A percentile compares a stretch with the other conserved stretches of the same genome.
phyloP scores from a whole-genome alignment of 805 yeast genomes.

The Huiozyma naganishii region DNA sequence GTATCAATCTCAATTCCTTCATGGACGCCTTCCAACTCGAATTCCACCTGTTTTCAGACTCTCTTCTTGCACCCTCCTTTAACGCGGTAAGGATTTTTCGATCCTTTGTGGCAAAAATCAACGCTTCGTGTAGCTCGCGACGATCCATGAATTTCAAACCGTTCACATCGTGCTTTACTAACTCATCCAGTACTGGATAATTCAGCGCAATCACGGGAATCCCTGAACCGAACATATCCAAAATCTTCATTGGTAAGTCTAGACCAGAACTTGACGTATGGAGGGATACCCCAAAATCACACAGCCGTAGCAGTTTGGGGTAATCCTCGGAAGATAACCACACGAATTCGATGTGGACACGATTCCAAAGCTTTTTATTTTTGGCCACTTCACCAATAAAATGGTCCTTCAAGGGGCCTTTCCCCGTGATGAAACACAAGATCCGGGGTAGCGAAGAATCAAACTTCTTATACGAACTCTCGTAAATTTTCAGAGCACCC shows the following conservation, averaged over 20 bases:
- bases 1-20: constrained; percentile 15
- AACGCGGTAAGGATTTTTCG: constrained; percentile 30
- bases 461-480: constrained; percentile 23
- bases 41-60: constrained; percentile 64
- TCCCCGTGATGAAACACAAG: constrained; percentile 83
- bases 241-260: constrained; percentile 94
- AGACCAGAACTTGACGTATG: constrained; percentile 89
- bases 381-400: constrained; percentile 37
- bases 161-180: constrained; percentile 57
- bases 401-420: constrained; percentile 68
- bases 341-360: constrained; percentile 47
- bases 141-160: constrained; percentile 49
- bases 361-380: constrained; percentile 29
- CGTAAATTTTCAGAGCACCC: constrained; percentile 56
- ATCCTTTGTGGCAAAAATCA: constrained; percentile 29
- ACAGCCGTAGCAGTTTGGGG: constrained; percentile 60
- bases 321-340: constrained; percentile 79
- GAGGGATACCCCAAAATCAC: constrained; percentile 82
- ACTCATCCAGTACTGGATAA: constrained; percentile 69
- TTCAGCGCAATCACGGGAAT: constrained; percentile 75
- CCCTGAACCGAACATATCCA: constrained; percentile 94
- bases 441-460: constrained; percentile 35
- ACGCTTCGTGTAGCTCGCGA: constrained; percentile 35
- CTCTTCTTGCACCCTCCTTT: constrained; percentile 61
- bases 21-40: constrained; percentile 50